Base-by-base conservation (phyloP, 208 protist genomes). In the Phytomonas francai region DNA sequence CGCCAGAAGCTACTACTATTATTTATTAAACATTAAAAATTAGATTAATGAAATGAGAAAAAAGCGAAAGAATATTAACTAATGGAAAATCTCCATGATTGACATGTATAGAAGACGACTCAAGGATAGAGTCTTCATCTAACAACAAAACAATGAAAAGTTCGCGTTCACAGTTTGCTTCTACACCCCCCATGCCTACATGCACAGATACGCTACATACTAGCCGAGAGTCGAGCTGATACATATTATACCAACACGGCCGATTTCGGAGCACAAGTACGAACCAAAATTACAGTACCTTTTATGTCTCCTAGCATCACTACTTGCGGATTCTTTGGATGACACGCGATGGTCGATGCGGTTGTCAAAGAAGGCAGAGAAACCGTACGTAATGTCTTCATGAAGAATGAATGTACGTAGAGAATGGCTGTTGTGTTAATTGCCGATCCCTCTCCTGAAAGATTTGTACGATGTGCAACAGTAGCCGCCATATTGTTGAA, bases 391-490 rank as follows among this genome's bases (percentile, higher is more conserved):
- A 84, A 61, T 32, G 80, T 63, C 27, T 72, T 79, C 27, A 92
- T 74, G 54, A 86, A 88, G 64, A 95, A 91, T 1, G 81, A 78
- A 63, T 95, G 89, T 28, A 93, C 60, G 73, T 87, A 95, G 63
- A 89, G 39, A 12, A 92, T 77, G 32, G 49, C 72, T 27, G 79
- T 65, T 3, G 59, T 63, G 3, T n/a, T 25, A n/a, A 39, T 36
- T 14, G 42, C n/a, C 1, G n/a, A 2, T 7, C 19, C 30, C 6
- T 36, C 30, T 0, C 29, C 25, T 59, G 31, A 36, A 33, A 42
- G 27, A 34, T 58, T 29, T 22, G 11, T 22, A 22, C 14, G 51
- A 42, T 39, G 45, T 14, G 29, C 27, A 33, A 59, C 60, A 7
- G 51, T 45, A n/a, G 28, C 6, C 36, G 32, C 63, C 45, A 57